Conservation (phyloP, 176 grass and related monocot genomes). For the Zoysia japonica region DNA sequence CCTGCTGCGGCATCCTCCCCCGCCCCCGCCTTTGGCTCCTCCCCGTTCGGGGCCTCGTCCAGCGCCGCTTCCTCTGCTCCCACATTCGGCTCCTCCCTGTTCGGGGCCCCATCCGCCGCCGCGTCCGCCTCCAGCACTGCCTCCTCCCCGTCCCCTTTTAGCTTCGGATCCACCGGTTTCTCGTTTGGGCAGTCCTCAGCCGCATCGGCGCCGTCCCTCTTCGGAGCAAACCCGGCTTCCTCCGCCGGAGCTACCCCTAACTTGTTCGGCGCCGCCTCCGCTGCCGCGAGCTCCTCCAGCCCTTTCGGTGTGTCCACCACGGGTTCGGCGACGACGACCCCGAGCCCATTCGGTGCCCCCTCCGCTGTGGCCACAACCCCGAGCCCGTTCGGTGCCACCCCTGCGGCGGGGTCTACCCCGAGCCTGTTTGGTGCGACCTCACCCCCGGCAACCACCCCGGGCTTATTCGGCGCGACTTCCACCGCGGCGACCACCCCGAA, state of each 20-base stretch:
- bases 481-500: conserved; percentile 33
- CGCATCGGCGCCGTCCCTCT: conserved; percentile 26
- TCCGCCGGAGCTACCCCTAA: conserved; percentile 29
- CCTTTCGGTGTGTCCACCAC: neutral
- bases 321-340: neutral
- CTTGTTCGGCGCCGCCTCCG: conserved; percentile 36
- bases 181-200: conserved; percentile 39
- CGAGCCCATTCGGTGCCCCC: conserved; percentile 18
- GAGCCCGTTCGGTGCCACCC: neutral
- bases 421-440: conserved; percentile 27
- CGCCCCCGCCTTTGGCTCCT: conserved; percentile 38
- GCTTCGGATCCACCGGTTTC: conserved; percentile 44
- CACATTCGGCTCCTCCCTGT: conserved; percentile 39
- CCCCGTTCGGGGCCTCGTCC: conserved; percentile 32
- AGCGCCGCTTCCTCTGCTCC: conserved; percentile 31
- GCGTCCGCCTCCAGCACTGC: conserved; percentile 30
- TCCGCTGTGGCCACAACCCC: conserved; percentile 10
- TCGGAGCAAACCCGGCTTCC: conserved; percentile 31
- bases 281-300: conserved; percentile 3
- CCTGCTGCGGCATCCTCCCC: conserved; percentile 43
- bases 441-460: conserved; percentile 7
- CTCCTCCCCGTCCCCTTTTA: conserved; percentile 48
- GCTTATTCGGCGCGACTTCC: conserved; percentile 34
- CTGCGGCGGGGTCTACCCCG: conserved; percentile 17
- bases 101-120: conserved; percentile 40